These are phyloP conservation scores for Podila clonocystis DNA, from an alignment of 192 early-diverging fungal genomes.

Conservation along the genomic window DNA sequence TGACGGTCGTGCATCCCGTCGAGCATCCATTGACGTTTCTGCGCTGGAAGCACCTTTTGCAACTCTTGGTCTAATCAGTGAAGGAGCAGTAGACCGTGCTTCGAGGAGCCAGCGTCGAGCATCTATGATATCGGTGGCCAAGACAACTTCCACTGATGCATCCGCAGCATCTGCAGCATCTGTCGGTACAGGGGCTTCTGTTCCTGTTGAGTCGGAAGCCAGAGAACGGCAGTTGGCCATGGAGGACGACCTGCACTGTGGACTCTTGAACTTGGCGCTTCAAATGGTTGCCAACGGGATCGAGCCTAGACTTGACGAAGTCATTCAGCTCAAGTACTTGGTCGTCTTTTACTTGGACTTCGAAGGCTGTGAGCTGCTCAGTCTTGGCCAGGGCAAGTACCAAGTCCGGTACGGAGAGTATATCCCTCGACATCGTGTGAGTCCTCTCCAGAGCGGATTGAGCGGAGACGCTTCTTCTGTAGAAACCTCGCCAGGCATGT, in stretches of 20 bases:
- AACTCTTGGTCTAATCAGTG: neutral
- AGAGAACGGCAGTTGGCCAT: conserved; percentile 29
- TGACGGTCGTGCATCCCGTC: neutral
- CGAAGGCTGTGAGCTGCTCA: conserved; percentile 50
- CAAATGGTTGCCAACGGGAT: conserved; percentile 67
- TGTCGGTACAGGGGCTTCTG: neutral
- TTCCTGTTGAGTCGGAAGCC: neutral
- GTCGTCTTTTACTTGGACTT: conserved; percentile 63
- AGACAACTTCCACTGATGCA: neutral
- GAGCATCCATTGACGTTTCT: neutral
- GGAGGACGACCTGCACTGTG: conserved; percentile 42
- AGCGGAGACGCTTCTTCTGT: neutral
- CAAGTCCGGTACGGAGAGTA: conserved; percentile 56
- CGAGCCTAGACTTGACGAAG: conserved; percentile 52
- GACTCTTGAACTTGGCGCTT: conserved; percentile 58
- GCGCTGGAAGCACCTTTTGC: neutral
- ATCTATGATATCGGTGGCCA: conserved; percentile 12
- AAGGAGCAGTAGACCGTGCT: neutral
- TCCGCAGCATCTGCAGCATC: neutral
- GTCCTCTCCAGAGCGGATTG: conserved; percentile 5
- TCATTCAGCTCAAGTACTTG: conserved; percentile 59
- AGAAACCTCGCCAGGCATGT: neutral
- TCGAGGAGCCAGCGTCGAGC: conserved; percentile 24
- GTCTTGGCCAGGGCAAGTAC: conserved; percentile 39
- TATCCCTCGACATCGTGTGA: conserved; percentile 38